These are phyloP conservation scores for Limonium bicolor DNA, from an alignment of 148 eudicot genomes.

Conservation along the genomic window DNA sequence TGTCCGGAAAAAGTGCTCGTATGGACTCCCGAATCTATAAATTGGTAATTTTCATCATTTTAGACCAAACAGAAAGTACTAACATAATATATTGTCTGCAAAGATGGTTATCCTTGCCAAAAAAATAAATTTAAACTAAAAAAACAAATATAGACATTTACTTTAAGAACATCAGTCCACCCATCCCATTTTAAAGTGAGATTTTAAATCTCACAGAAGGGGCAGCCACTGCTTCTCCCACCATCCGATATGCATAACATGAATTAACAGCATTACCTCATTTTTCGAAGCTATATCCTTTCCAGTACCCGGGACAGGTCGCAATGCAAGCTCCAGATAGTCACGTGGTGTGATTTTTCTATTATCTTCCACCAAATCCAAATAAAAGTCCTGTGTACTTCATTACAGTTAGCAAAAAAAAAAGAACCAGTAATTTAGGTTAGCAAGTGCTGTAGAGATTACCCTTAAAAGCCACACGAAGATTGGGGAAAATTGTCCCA, in stretches of 20 bases:
- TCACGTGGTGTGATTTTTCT: conserved; percentile 91
- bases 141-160: too few relatives aligned
- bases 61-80: too few relatives aligned
- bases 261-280: conserved; percentile 74
- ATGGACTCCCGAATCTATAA: conserved; percentile 89
- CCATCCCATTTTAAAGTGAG: too few relatives aligned
- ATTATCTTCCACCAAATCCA: conserved; percentile 83
- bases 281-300: conserved; percentile 78
- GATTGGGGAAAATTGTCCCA: conserved; percentile 90
- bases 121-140: too few relatives aligned
- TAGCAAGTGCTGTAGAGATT: conserved; percentile 7
- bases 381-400: conserved; percentile 73
- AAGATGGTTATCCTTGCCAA: too few relatives aligned
- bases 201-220: too few relatives aligned
- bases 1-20: conserved; percentile 88
- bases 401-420: background rate
- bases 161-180: too few relatives aligned
- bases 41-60: too few relatives aligned
- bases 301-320: conserved; percentile 60
- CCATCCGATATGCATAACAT: too few relatives aligned
- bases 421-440: background rate
- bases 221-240: too few relatives aligned
- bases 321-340: conserved; percentile 84
- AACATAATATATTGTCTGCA: too few relatives aligned
- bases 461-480: conserved; percentile 98